phyloP scores from a whole-genome alignment of 805 yeast genomes.

The Komagataella populi region DNA sequence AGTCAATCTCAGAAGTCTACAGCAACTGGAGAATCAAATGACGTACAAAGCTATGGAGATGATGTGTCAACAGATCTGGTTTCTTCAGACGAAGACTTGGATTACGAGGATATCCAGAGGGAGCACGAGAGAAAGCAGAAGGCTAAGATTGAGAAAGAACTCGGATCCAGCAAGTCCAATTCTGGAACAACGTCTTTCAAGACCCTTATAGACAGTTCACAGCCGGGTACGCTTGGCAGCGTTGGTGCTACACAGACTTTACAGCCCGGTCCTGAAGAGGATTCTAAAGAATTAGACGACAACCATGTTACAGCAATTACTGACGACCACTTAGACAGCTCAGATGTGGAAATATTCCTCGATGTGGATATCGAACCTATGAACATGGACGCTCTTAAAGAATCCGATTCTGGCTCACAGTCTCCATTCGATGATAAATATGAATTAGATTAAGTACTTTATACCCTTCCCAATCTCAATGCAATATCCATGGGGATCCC shows the following conservation, averaged over 20 bases:
- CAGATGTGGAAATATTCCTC: background rate
- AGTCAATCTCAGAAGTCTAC: background rate
- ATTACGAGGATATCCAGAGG: constrained; percentile 1
- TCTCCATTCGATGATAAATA: background rate
- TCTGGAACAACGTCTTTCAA: background rate
- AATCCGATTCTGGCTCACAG: background rate
- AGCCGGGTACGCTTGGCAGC: background rate
- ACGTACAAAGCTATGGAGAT: background rate
- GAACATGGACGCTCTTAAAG: background rate
- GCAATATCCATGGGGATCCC: background rate
- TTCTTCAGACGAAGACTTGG: constrained; percentile 1
- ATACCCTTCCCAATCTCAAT: background rate
- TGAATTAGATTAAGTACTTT: background rate
- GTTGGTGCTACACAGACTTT: background rate
- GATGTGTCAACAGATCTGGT: constrained; percentile 2
- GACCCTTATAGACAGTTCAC: background rate
- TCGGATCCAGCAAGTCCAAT: background rate
- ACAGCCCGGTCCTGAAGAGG: background rate
- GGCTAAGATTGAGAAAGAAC: background rate
- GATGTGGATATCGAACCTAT: background rate
- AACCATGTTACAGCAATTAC: background rate
- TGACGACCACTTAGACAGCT: background rate
- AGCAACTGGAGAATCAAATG: background rate
- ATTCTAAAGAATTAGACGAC: background rate
- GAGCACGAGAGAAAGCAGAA: background rate